Evolutionary conservation across 1,284 basidiomycete genomes (phyloP).

Genomic region (Earliella scabrosa): DNA sequence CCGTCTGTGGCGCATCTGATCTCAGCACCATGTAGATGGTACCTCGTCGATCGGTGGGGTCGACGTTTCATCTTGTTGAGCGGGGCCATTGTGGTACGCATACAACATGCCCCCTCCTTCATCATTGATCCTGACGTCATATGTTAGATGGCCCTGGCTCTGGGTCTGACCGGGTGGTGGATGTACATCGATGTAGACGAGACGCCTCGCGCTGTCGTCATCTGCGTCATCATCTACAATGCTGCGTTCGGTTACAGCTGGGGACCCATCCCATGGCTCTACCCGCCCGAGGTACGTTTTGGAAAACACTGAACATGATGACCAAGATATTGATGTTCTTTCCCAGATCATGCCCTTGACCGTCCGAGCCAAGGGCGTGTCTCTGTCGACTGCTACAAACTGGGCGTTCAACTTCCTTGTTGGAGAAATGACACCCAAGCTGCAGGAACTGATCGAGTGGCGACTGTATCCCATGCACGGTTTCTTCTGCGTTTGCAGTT

Average conservation of each 20-base stretch:
- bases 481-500: conserved; percentile 90
- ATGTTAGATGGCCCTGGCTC: conserved; percentile 73
- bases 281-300: conserved; percentile 80
- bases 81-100: conserved; percentile 82
- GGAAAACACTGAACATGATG: no score
- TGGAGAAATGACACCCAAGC: conserved; percentile 86
- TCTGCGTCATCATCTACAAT: conserved; percentile 93
- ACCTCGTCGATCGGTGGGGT: conserved; percentile 92
- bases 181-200: conserved; percentile 89
- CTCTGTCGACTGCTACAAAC: conserved; percentile 85
- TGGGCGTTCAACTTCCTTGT: conserved; percentile 92
- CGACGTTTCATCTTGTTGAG: conserved; percentile 89
- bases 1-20: conserved; percentile 6
- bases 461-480: conserved; percentile 96
- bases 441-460: conserved; percentile 93
- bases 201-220: conserved; percentile 89
- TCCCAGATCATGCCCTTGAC: conserved; percentile 89
- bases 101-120: background rate
- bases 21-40: conserved; percentile 70
- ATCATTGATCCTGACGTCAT: background rate
- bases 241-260: conserved; percentile 87
- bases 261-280: conserved; percentile 61
- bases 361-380: conserved; percentile 94
- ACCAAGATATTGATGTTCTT: background rate
- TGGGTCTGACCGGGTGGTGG: conserved; percentile 88